Percentiles rank a stretch among this genome's conserved stretches.
Conservation (phyloP, 306 rosid species). For the Betula pendula region DNA sequence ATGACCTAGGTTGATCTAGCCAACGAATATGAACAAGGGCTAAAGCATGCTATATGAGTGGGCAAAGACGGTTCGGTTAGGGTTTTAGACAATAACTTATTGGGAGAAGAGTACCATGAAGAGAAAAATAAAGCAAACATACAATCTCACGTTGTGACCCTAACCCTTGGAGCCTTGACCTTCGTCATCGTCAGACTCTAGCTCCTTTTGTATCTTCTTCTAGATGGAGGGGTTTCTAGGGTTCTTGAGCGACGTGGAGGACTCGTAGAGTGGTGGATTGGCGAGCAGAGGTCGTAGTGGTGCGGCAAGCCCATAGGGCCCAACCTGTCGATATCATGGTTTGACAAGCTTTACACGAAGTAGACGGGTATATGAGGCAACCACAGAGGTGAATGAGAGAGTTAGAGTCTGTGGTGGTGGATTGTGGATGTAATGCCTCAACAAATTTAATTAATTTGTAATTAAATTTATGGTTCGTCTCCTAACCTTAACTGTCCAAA, state of each 20-base stretch:
- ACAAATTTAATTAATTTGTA: too few relatives aligned
- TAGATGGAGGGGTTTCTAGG: slow-evolving; percentile 44
- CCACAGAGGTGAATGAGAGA: slow-evolving; percentile 41
- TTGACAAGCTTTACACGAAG: slow-evolving; percentile 90
- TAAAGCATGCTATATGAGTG: too few relatives aligned
- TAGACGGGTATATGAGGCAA: slow-evolving; percentile 79
- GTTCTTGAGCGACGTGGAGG: slow-evolving; percentile 77
- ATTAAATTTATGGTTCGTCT: too few relatives aligned
- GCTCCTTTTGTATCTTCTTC: slow-evolving; percentile 51
- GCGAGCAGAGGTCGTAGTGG: slow-evolving; percentile 65
- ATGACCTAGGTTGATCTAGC: too few relatives aligned
- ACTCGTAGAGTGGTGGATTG: slow-evolving; percentile 90
- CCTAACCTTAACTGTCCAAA: too few relatives aligned
- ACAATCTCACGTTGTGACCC: slow-evolving; percentile 43
- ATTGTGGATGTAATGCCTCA: too few relatives aligned
- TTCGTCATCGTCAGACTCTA: slow-evolving; percentile 22
- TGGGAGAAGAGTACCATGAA: slow-evolving; percentile 48
- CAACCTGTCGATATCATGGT: slow-evolving; percentile 75
- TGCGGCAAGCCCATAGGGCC: slow-evolving; percentile 69
- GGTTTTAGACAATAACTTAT: too few relatives aligned
- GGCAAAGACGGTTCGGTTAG: too few relatives aligned
- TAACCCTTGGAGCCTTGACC: slow-evolving; percentile 1
- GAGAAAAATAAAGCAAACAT: slow-evolving; percentile 49
- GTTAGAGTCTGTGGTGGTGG: too few relatives aligned
- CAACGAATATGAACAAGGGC: too few relatives aligned